Conservation (phyloP, 768 basidiomycete species). For the Tricholomella constricta region DNA sequence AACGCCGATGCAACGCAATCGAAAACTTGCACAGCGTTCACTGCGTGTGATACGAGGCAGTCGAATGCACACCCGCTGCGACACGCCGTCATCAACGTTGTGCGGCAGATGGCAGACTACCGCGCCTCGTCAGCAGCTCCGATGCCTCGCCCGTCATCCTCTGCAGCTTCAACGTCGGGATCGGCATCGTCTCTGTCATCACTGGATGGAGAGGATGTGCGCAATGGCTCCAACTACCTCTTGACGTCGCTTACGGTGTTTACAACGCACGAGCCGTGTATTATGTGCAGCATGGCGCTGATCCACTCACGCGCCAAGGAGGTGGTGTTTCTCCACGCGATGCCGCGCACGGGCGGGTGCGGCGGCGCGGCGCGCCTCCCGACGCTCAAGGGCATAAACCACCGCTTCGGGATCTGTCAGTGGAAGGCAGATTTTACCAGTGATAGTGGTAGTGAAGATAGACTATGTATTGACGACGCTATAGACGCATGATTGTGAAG, state of each 20-base stretch:
- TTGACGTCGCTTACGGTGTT: constrained; percentile 85
- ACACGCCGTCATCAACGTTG: constrained; percentile 80
- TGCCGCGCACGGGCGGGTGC: constrained; percentile 83
- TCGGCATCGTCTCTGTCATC: no score
- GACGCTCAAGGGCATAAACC: constrained; percentile 83
- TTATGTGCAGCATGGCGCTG: constrained; percentile 98
- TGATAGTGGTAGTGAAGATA: constrained; percentile 5
- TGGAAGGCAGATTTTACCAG: constrained; percentile 58
- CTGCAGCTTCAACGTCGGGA: not conserved
- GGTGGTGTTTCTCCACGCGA: constrained; percentile 73
- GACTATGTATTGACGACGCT: constrained; percentile 30
- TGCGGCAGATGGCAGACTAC: constrained; percentile 65
- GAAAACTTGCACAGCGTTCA: constrained; percentile 37
- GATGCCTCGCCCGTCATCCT: not conserved
- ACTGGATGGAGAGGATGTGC: constrained; percentile 19
- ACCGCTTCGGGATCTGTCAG: constrained; percentile 72
- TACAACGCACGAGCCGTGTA: constrained; percentile 93
- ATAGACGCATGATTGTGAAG: constrained; percentile 38
- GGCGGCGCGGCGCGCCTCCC: constrained; percentile 79
- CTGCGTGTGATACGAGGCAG: constrained; percentile 70
- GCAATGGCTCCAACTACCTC: constrained; percentile 83
- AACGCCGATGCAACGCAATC: constrained; percentile 11
- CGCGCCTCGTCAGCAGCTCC: constrained; percentile 30
- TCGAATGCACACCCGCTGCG: constrained; percentile 76
- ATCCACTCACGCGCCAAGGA: constrained; percentile 93